Evolutionary conservation across 192 early-diverging fungal genomes (phyloP).

Genomic region (Phlyctochytrium bullatum): DNA sequence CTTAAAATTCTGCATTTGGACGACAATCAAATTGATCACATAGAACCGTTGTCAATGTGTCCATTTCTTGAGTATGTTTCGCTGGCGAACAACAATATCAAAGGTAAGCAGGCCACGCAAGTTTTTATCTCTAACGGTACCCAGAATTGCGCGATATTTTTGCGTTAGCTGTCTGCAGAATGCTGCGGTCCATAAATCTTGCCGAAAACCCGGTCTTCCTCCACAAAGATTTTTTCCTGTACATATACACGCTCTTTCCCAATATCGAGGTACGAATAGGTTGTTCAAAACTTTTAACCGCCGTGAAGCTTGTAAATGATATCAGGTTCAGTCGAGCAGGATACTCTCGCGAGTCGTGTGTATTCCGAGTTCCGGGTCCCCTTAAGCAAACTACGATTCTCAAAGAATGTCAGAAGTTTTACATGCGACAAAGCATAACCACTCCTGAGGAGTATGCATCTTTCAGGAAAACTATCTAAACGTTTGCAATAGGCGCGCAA

Average conservation of each 20-base stretch:
- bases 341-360: not conserved
- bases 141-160: conserved; percentile 15
- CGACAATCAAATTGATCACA: conserved; percentile 27
- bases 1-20: conserved; percentile 13
- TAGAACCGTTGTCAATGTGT: conserved; percentile 22
- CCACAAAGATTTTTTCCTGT: not conserved
- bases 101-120: conserved; percentile 2
- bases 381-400: not conserved
- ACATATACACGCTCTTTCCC: not conserved
- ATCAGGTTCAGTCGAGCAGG: too few species aligned
- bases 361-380: not conserved
- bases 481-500: not conserved
- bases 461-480: not conserved
- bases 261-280: not conserved
- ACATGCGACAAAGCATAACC: not conserved
- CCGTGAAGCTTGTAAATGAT: too few species aligned
- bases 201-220: conserved; percentile 11
- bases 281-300: not conserved
- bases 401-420: not conserved
- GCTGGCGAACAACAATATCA: conserved; percentile 26
- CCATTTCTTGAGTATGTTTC: conserved; percentile 21
- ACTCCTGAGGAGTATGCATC: not conserved
- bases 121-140: not conserved
- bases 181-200: conserved; percentile 12
- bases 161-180: conserved; percentile 14